phyloP scores from a whole-genome alignment of 2,329 filamentous ascomycete species.

The Penicillium sp. region DNA sequence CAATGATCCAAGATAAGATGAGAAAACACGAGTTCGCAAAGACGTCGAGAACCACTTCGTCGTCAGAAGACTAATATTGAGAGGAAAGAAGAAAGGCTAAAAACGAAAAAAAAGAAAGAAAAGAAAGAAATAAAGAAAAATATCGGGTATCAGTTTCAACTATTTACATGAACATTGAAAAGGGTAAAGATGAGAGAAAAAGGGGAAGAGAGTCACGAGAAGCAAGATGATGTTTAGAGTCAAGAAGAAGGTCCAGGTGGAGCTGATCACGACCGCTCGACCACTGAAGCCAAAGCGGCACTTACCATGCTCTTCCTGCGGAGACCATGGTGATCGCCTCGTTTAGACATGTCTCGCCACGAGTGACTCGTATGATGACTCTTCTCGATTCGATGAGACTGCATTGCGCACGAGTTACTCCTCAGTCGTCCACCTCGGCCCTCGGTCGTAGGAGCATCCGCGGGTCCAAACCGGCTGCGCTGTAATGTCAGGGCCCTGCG shows the following conservation, averaged over 20 bases:
- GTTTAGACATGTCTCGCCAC: constrained; percentile 25
- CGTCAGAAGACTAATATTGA: too few relatives aligned
- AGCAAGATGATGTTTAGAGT: background rate
- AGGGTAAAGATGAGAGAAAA: background rate
- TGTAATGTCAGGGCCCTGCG: constrained; percentile 25
- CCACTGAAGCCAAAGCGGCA: constrained; percentile 34
- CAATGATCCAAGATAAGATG: too few relatives aligned
- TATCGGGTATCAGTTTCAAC: constrained; percentile 15
- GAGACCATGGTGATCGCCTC: constrained; percentile 33
- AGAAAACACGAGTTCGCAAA: too few relatives aligned
- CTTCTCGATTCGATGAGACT: constrained; percentile 32
- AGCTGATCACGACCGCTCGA: constrained; percentile 12
- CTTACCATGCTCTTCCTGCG: constrained; percentile 35
- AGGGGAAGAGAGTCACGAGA: background rate
- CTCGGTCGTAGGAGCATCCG: constrained; percentile 3
- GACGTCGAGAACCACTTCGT: too few relatives aligned
- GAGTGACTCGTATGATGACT: constrained; percentile 20
- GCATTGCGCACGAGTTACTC: constrained; percentile 22
- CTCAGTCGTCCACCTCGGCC: constrained; percentile 20
- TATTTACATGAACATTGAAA: constrained; percentile 14
- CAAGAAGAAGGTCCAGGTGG: too few relatives aligned
- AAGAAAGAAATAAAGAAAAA: background rate
- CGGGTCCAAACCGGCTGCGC: constrained; percentile 26
- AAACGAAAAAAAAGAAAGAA: too few relatives aligned
- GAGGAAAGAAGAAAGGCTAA: too few relatives aligned